Conservation (phyloP, 805 yeast species). For the Kuraishia molischiana region DNA sequence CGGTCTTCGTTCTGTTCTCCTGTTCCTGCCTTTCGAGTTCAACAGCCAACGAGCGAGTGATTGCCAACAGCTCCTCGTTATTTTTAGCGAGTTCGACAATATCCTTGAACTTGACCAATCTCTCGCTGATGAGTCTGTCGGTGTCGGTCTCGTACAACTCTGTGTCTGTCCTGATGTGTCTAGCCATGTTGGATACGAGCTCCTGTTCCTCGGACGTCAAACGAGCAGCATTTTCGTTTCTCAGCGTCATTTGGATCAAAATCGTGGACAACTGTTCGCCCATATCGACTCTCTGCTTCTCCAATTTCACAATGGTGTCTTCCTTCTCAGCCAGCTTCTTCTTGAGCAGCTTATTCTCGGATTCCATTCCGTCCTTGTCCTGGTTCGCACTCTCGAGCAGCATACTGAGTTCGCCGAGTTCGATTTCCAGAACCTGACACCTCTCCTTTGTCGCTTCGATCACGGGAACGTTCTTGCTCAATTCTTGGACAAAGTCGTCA, state of each 20-base stretch:
- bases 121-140: slow-evolving; percentile 57
- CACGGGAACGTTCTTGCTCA: slow-evolving; percentile 72
- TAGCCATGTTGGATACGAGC: slow-evolving; percentile 44
- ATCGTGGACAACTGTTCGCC: slow-evolving; percentile 76
- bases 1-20: slow-evolving; percentile 20
- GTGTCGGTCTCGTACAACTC: slow-evolving; percentile 48
- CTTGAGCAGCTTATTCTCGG: slow-evolving; percentile 12
- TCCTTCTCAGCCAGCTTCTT: slow-evolving; percentile 30
- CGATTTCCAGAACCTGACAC: slow-evolving; percentile 45
- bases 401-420: slow-evolving; percentile 42
- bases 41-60: slow-evolving; percentile 63
- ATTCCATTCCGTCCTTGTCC: slow-evolving; percentile 35
- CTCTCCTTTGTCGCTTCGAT: slow-evolving; percentile 57
- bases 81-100: slow-evolving; percentile 61
- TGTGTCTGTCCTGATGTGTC: slow-evolving; percentile 12
- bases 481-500: slow-evolving; percentile 60
- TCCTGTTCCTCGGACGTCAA: slow-evolving; percentile 54
- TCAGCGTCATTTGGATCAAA: slow-evolving; percentile 53
- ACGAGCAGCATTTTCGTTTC: slow-evolving; percentile 47
- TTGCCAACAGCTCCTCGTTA: slow-evolving; percentile 61
- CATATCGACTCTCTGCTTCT: slow-evolving; percentile 57
- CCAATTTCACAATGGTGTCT: slow-evolving; percentile 36
- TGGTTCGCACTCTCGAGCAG: slow-evolving; percentile 42
- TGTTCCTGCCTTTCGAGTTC: slow-evolving; percentile 59
- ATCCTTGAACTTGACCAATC: slow-evolving; percentile 62